Percentiles rank a stretch among this genome's conserved stretches.
Evolutionary conservation across 805 yeast species (phyloP).

Genomic region (Ogataea zsoltii): DNA sequence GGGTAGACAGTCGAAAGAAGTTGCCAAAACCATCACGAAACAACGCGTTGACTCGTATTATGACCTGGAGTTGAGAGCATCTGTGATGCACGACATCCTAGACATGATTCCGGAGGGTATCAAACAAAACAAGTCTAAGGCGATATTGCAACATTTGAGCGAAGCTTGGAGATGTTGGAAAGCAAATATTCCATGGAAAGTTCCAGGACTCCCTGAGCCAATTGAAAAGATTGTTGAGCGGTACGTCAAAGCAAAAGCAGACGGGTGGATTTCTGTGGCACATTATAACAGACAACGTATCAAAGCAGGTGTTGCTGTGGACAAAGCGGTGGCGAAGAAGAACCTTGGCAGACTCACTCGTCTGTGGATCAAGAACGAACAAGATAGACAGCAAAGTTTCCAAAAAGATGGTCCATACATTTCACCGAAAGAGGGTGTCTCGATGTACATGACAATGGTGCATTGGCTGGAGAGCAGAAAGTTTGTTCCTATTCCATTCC

Average conservation of each 20-base stretch:
- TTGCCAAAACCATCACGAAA: conserved; percentile 91
- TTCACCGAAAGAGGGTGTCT: conserved; percentile 83
- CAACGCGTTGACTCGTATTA: conserved; percentile 95
- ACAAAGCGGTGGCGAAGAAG: conserved; percentile 91
- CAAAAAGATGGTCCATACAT: conserved; percentile 87
- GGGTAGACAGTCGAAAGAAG: conserved; percentile 89
- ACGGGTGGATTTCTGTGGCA: conserved; percentile 93
- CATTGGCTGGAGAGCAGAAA: conserved; percentile 85
- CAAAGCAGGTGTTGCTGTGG: conserved; percentile 86
- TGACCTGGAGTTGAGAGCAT: conserved; percentile 88
- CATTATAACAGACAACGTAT: conserved; percentile 90
- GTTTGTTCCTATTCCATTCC: conserved; percentile 89
- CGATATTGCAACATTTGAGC: conserved; percentile 88
- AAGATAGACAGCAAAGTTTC: conserved; percentile 78
- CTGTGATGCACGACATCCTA: conserved; percentile 92
- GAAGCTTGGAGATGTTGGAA: conserved; percentile 99
- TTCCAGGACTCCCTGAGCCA: conserved; percentile 93
- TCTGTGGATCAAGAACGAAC: conserved; percentile 90
- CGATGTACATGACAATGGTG: conserved; percentile 83
- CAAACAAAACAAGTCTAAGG: conserved; percentile 80
- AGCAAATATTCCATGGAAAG: conserved; percentile 97
- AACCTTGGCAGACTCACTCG: conserved; percentile 90
- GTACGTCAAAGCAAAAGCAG: conserved; percentile 92
- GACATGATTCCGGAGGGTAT: conserved; percentile 98
- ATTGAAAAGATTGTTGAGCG: conserved; percentile 83